Evolutionary conservation across 768 basidiomycete genomes (phyloP), one percentile per base, ranked within the genome.

Genomic region (Pleurotus eryngii): DNA sequence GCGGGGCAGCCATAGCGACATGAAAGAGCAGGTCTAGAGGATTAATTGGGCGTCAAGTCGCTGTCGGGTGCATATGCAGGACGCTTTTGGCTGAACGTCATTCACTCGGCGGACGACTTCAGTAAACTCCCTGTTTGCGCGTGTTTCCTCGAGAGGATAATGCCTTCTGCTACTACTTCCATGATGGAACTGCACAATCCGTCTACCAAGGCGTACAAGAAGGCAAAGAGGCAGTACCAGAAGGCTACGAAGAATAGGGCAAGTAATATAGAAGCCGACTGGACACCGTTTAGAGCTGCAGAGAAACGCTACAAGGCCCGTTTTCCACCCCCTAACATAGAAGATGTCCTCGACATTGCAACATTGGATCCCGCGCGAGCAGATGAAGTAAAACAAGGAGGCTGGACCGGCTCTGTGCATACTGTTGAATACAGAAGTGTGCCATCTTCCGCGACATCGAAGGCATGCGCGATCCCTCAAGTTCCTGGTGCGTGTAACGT

Each of bases 251-350:
- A 72, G 60, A 80, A 83, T 63, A 79, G 83, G 65, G 70, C 69
- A 11, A 64, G 42, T 64, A 71, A 76, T 24, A 59, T 74, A 5
- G 80, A 83, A n/a, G 60, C 69, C 9, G 77, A 79, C 46, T 90
- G 88, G 88, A 83, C 90, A 0, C 79, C 87, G 0, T 93, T 93
- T 68, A 77, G 92, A 65, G 79, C 79, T 0, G 84, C 84, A 22
- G 92, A 94, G 70, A 94, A 94, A 71, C 80, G 75, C 43, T 94
- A 81, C 78, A 94, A 92, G 70, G 77, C 87, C 0, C 79, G 81
- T 27, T 92, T 89, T 65, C 90, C 90, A 3, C 90, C 87, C 0
- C 90, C 86, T 2, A 85, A 90, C 72, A 77, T 93, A 6, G 79
- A 79, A 22, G 68, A 71, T 42, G 87, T 89, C 15, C 76, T 94